Conservation (phyloP, 2,329 filamentous ascomycete species). For the Catunica adiposa region DNA sequence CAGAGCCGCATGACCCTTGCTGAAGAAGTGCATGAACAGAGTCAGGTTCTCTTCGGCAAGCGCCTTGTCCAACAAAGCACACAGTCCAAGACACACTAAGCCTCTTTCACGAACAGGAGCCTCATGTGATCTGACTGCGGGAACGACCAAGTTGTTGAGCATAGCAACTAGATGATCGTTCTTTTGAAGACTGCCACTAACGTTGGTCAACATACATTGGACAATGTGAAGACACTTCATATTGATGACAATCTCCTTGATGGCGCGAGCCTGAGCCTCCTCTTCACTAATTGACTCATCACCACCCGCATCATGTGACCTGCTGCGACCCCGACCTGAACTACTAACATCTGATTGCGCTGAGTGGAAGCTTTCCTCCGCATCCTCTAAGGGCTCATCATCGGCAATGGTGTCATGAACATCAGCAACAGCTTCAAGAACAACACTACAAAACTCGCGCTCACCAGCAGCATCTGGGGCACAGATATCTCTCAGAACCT, state of each 20-base stretch:
- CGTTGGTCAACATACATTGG: conserved; percentile 91
- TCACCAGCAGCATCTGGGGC: conserved; percentile 57
- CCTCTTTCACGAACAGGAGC: conserved; percentile 83
- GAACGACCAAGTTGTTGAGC: conserved; percentile 92
- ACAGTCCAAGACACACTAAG: conserved; percentile 75
- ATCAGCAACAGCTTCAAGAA: conserved; percentile 87
- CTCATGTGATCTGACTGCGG: conserved; percentile 84
- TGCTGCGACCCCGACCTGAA: conserved; percentile 28
- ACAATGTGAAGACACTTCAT: conserved; percentile 97
- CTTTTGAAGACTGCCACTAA: conserved; percentile 70
- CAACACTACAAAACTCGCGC: conserved; percentile 66
- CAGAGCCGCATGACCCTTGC: conserved; percentile 74
- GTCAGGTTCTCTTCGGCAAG: conserved; percentile 83
- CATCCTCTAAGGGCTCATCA: conserved; percentile 38
- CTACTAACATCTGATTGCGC: conserved; percentile 66
- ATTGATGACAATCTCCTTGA: conserved; percentile 88
- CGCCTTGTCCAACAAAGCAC: conserved; percentile 77
- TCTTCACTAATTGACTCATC: conserved; percentile 35
- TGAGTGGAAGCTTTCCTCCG: conserved; percentile 72
- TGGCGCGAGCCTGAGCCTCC: conserved; percentile 54
- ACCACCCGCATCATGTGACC: conserved; percentile 21
- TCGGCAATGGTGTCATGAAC: conserved; percentile 87
- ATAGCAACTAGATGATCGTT: conserved; percentile 91
- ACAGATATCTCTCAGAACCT: conserved; percentile 69
- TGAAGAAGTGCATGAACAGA: conserved; percentile 91